Conservation (phyloP, 176 grass and related monocot species). For the Typha latifolia region DNA sequence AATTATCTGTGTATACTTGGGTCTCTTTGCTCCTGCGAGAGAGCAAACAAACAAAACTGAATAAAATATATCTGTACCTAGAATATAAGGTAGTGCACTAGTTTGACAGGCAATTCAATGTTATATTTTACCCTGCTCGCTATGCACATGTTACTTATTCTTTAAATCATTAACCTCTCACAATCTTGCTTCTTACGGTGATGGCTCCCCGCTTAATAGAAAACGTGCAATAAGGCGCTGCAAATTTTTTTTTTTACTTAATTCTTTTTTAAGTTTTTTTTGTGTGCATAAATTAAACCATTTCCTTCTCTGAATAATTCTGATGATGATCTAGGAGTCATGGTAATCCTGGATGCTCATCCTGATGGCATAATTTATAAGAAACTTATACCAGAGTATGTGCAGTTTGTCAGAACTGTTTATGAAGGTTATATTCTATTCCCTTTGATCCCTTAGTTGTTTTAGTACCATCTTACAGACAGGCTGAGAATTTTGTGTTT, state of each 20-base stretch:
- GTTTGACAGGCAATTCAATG: too few relatives aligned
- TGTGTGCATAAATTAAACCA: conserved; percentile 2
- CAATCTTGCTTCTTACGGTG: neutral
- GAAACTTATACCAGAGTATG: conserved; percentile 67
- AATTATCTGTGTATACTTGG: too few relatives aligned
- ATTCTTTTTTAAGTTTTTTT: neutral
- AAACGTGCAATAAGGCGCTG: neutral
- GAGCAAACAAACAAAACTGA: too few relatives aligned
- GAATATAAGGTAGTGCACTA: too few relatives aligned
- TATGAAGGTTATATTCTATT: conserved; percentile 54
- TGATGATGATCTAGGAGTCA: conserved; percentile 35
- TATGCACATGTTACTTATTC: neutral
- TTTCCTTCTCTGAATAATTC: neutral
- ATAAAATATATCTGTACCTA: too few relatives aligned
- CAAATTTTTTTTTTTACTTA: neutral
- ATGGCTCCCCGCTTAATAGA: neutral
- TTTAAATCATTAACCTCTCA: neutral
- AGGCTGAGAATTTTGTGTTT: neutral
- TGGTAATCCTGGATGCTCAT: conserved; percentile 76
- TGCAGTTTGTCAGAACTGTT: conserved; percentile 60
- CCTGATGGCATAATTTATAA: conserved; percentile 77
- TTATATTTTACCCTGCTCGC: neutral
- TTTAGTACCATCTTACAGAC: neutral
- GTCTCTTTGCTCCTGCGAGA: too few relatives aligned
- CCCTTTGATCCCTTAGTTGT: neutral